Percentiles rank a stretch among this genome's conserved stretches.
phyloP scores from a whole-genome alignment of 306 rosid species.

The Pterocarpus macrocarpus region DNA sequence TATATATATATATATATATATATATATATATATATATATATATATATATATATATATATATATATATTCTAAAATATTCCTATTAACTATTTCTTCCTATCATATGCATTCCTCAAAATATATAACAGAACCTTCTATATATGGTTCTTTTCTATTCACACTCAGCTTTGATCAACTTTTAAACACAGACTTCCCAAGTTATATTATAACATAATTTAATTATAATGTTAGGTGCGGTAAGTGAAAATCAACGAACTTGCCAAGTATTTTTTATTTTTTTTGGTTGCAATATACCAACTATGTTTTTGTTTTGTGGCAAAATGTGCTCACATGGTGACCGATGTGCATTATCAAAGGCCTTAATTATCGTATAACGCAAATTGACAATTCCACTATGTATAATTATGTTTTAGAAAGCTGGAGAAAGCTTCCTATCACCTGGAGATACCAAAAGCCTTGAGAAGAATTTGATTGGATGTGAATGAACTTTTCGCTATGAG shows the following conservation, averaged over 20 bases:
- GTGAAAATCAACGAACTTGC: too few relatives aligned
- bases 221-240: too few relatives aligned
- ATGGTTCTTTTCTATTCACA: not conserved
- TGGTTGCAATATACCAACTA: conserved; percentile 23
- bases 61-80: too few relatives aligned
- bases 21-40: too few relatives aligned
- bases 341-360: conserved; percentile 22
- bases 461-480: conserved; percentile 63
- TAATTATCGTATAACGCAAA: not conserved
- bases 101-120: not conserved
- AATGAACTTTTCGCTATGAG: conserved; percentile 49
- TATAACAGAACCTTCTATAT: not conserved
- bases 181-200: too few relatives aligned
- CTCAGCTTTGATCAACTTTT: too few relatives aligned
- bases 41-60: too few relatives aligned
- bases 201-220: too few relatives aligned
- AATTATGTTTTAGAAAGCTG: conserved; percentile 49
- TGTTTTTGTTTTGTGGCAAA: conserved; percentile 46
- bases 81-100: too few relatives aligned
- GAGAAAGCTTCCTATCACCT: conserved; percentile 50
- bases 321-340: conserved; percentile 35
- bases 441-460: conserved; percentile 62
- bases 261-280: too few relatives aligned
- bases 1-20: too few relatives aligned
- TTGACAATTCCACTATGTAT: conserved; percentile 43